These are phyloP conservation scores for Hypoxylon sp. DNA, from an alignment of 2,329 filamentous ascomycete genomes.

Conservation along the genomic window DNA sequence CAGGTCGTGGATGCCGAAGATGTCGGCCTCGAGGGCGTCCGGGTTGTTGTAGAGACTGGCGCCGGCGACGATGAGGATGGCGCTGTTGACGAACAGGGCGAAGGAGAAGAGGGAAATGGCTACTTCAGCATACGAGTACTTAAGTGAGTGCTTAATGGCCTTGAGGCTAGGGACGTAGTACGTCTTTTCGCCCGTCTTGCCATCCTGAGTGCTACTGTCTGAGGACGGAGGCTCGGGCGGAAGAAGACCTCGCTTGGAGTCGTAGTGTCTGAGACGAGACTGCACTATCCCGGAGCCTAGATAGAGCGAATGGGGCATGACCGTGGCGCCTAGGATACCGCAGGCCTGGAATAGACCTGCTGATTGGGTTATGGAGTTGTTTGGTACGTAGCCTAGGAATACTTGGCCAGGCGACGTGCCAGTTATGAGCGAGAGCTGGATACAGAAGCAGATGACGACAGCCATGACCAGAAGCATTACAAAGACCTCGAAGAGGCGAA, in stretches of 20 bases:
- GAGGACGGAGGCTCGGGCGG: constrained; percentile 54
- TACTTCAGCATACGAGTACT: constrained; percentile 80
- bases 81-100: constrained; percentile 86
- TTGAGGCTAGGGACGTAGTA: constrained; percentile 79
- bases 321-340: constrained; percentile 82
- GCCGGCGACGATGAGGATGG: constrained; percentile 86
- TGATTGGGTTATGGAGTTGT: constrained; percentile 69
- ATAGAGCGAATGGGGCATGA: constrained; percentile 64
- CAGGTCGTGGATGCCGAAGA: constrained; percentile 86
- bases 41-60: constrained; percentile 77
- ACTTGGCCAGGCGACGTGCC: constrained; percentile 70
- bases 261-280: constrained; percentile 75
- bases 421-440: constrained; percentile 75
- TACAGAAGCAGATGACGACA: constrained; percentile 79
- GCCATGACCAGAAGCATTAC: constrained; percentile 75
- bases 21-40: constrained; percentile 77
- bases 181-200: constrained; percentile 58
- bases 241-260: constrained; percentile 69
- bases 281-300: constrained; percentile 79
- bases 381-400: constrained; percentile 76
- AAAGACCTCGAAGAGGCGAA: constrained; percentile 75
- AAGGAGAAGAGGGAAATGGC: constrained; percentile 83
- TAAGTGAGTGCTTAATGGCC: constrained; percentile 81
- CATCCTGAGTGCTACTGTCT: constrained; percentile 48
- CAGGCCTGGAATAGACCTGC: constrained; percentile 78